Base-by-base conservation (phyloP, 768 basidiomycete species). In the Filobasidium floriforme region DNA sequence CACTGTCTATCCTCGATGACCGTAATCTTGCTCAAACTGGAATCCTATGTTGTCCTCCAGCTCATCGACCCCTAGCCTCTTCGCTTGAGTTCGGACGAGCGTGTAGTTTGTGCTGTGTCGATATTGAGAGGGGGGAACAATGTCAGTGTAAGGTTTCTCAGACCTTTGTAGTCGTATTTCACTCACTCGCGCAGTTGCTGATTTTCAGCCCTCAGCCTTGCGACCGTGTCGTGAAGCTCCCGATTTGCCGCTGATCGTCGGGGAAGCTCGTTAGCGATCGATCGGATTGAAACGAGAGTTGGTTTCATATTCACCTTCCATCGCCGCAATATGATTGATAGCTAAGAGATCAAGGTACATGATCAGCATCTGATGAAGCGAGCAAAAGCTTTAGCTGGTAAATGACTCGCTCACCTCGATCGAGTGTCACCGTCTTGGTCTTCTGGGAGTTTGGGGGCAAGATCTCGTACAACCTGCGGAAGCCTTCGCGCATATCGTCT, bases 401-500 rank as follows among this genome's bases (percentile, higher is more conserved):
- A 9, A 37, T 9, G 9, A 37, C 32, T 9, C 32, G 32, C 32
- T 37, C 32, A 90, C 87, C 86, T 75, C 91, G 86, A 74, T 93
- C 92, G 72, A 94, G 84, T 65, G 93, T 82, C 69, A 87, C 89
- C 62, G 91, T 89, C 81, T 94, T 94, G 84, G 88, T 87, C 83
- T 92, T 90, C 83, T 92, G 90, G 82, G 90, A 92, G 57, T 88
- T 89, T 67, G 87, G 83, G 32, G 92, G 92, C 72, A 94, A 86
- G 64, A 87, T 88, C 73, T 90, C 88, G 85, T 90, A 91, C 81
- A 94, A 86, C 66, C 88, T 85, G 72, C 87, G 85, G 80, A 93
- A 94, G 67, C 90, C 91, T 65, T 94, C 91, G 64, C 92, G 83
- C 76, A 94, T 88, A 80, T 94, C 92, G 73, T 93, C 90, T 44